Evolutionary conservation across 2,329 filamentous ascomycete species (phyloP), one percentile per base, ranked within the genome.

Genomic region (Pseudogymnoascus pannorum): DNA sequence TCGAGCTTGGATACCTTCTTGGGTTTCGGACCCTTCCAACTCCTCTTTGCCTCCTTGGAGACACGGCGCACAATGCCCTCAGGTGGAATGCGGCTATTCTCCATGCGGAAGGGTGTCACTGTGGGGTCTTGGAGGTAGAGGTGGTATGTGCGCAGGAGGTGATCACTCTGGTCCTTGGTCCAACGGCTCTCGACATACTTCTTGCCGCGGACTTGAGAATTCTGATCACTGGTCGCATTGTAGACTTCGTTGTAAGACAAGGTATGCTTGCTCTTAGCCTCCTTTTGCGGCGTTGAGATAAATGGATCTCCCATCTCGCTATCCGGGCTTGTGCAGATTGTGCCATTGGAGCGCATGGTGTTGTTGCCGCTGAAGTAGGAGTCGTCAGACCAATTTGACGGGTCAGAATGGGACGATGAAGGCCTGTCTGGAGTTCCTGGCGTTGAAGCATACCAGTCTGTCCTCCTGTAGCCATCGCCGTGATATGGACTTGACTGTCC

Each of bases 71-170:
- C 86, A 8, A 88, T 85, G 14, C 86, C 86, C 44, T 84, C 78
- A 2, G 86, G 86, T 6, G 86, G 86, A 24, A 88, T 80, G 61
- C 81, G 80, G 68, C 82, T 85, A 68, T 84, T 85, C 63, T 84
- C 81, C 61, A 86, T 78, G 59, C 83, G 80, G 64, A 88, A 84
- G 0, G 86, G 86, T 1, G 86, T 88, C 2, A 87, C 84, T 57
- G 83, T 84, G 51, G 86, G 85, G 66, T 88, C 86, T 69, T 86
- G 82, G 40, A 88, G 74, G 67, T 88, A 88, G 59, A 85, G 75
- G 62, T 81, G 74, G 68, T 87, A 88, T 1, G 82, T 86, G 4
- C 81, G 78, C 86, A 86, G 88, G 8, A 88, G 73, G 67, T 88
- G 86, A 11, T 81, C 76, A 72, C 78, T 84, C 83, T 88, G 87